Base-by-base conservation (phyloP, 306 rosid species). In the Sechiopsis laciniata region DNA sequence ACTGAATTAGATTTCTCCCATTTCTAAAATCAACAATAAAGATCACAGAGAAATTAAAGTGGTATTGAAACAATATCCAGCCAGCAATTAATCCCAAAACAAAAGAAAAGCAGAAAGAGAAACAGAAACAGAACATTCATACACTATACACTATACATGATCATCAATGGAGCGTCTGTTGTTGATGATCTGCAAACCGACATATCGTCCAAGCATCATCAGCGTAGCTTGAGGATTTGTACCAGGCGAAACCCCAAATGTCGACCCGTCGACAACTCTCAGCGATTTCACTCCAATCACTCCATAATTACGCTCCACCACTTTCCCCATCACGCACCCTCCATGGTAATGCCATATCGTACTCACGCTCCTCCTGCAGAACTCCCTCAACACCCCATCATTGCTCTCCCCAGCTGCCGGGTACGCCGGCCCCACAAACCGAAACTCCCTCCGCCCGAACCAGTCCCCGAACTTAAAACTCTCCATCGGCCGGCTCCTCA, bases 331-430 rank as follows among this genome's bases (percentile, higher is more conserved):
- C 2, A 88, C 84, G 35, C 98, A 88, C 0, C 98, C 98, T 0
- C 98, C 98, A 48, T 93, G 98, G 78, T 88, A 93, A 71, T 93
- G 98, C 98, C 98, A 93, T 37, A 93, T 88, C 71, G 96, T 93
- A 75, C 88, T 87, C 17, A 93, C 98, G 0, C 90, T 93, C 32
- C 88, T 74, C 12, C 89, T 83, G 62, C 97, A 90, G 76, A 90
- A 93, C 21, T 90, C 89, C 4, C 84, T 91, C 97, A 93, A 85
- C 58, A 22, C 42, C 40, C 7, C 81, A 4, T 46, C 82, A 58
- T 42, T 42, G 11, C 86, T 72, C 0, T 51, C 26, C 29, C 69
- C 81, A 40, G 87, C 84, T 4, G n/a, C 26, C 0, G 98, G 98
- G 84, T 90, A 74, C 11, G 86, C 85, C 21, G 94, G 93, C 55